Percentiles rank a stretch among this genome's conserved stretches.
Evolutionary conservation across 108 stramenopile species (phyloP).

Genomic region (Parietichytrium sp.): DNA sequence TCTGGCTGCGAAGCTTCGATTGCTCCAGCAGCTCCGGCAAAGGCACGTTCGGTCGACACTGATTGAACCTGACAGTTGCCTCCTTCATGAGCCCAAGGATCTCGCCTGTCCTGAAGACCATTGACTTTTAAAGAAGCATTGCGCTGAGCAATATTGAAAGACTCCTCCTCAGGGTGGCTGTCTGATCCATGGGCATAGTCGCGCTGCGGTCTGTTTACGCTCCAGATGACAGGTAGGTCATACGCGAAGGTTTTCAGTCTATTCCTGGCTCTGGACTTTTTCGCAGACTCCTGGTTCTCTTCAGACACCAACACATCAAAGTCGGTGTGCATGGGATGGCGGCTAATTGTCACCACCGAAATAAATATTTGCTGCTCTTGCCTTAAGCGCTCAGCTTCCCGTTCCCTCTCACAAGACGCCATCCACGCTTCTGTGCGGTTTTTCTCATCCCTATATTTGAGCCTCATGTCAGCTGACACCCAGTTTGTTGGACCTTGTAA

Average conservation of each 20-base stretch:
- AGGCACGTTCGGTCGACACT: not conserved
- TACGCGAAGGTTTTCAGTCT: slow-evolving; percentile 14
- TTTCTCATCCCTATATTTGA: not conserved
- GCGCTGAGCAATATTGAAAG: no score
- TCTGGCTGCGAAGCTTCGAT: not conserved
- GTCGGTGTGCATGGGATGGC: slow-evolving; percentile 24
- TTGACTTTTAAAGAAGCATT: not conserved
- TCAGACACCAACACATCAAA: not conserved
- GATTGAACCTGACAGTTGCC: slow-evolving; percentile 6
- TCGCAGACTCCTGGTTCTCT: not conserved
- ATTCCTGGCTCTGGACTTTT: not conserved
- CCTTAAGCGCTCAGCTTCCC: not conserved
- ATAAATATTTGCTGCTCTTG: slow-evolving; percentile 38
- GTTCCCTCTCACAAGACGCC: not conserved
- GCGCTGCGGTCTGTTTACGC: not conserved
- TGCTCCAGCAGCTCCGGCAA: not conserved
- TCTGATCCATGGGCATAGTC: no score
- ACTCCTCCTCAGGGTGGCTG: no score
- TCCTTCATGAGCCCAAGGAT: not conserved
- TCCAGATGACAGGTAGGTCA: slow-evolving; percentile 25
- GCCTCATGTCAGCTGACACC: slow-evolving; percentile 12
- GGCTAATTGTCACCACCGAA: not conserved
- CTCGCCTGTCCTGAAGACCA: not conserved
- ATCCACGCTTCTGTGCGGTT: slow-evolving; percentile 23
- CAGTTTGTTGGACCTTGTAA: slow-evolving; percentile 31